Percentiles rank a stretch among this genome's conserved stretches.
These are phyloP conservation scores for Candida labiduridarum DNA, from an alignment of 1,139 yeast genomes.

Conservation along the genomic window DNA sequence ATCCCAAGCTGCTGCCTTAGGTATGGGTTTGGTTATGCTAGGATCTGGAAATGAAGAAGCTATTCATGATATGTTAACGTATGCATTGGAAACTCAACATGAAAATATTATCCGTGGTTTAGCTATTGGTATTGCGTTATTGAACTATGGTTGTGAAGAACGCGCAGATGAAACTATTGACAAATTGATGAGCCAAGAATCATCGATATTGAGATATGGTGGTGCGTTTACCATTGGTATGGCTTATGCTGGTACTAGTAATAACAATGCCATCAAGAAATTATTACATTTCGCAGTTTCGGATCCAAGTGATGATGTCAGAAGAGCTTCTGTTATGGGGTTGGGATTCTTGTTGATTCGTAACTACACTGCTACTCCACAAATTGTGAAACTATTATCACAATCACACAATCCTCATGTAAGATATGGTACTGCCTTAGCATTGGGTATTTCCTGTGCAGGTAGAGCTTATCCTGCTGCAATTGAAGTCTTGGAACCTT, in stretches of 20 bases:
- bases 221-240: slow-evolving; percentile 93
- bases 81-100: slow-evolving; percentile 95
- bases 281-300: slow-evolving; percentile 92
- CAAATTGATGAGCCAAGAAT: slow-evolving; percentile 71
- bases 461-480: slow-evolving; percentile 92
- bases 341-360: slow-evolving; percentile 90
- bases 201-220: slow-evolving; percentile 88
- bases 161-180: slow-evolving; percentile 75
- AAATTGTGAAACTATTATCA: slow-evolving; percentile 87
- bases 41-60: slow-evolving; percentile 85
- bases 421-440: slow-evolving; percentile 97
- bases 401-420: slow-evolving; percentile 98
- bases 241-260: slow-evolving; percentile 97
- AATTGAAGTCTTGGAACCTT: slow-evolving; percentile 87
- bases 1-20: slow-evolving; percentile 95
- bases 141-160: slow-evolving; percentile 85
- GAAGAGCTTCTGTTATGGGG: slow-evolving; percentile 95
- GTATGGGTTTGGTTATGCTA: slow-evolving; percentile 95
- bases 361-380: slow-evolving; percentile 91
- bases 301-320: slow-evolving; percentile 94
- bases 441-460: slow-evolving; percentile 95
- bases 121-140: slow-evolving; percentile 84
- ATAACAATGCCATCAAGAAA: slow-evolving; percentile 82
- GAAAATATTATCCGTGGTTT: slow-evolving; percentile 92
- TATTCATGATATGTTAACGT: slow-evolving; percentile 80